phyloP scores from a whole-genome alignment of 1,284 basidiomycete genomes.

The Xanthoconium separans region DNA sequence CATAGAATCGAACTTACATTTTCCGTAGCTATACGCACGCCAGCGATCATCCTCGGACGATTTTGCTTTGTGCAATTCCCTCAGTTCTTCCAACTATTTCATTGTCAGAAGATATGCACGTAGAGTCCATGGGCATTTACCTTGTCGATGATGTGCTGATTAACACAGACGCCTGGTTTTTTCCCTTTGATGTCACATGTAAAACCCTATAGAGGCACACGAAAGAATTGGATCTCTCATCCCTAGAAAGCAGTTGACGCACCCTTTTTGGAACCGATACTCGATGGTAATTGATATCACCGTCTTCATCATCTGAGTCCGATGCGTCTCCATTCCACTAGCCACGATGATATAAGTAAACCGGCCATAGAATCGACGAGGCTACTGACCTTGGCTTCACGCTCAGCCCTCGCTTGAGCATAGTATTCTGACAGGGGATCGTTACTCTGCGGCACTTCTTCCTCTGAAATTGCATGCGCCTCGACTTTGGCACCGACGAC shows the following conservation, averaged over 20 bases:
- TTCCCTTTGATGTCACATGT: slow-evolving; percentile 54
- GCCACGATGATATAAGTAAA: neutral
- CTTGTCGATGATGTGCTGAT: slow-evolving; percentile 70
- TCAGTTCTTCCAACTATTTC: slow-evolving; percentile 60
- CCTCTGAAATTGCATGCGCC: neutral
- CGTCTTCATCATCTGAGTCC: slow-evolving; percentile 25
- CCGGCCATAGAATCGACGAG: neutral
- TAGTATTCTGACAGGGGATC: slow-evolving; percentile 69
- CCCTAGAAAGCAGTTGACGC: neutral
- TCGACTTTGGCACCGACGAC: slow-evolving; percentile 6
- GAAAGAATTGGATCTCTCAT: neutral
- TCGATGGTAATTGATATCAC: slow-evolving; percentile 1
- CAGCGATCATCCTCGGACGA: slow-evolving; percentile 57
- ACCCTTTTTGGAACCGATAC: slow-evolving; percentile 16
- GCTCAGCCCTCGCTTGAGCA: slow-evolving; percentile 49
- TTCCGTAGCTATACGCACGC: slow-evolving; percentile 59
- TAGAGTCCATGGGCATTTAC: slow-evolving; percentile 31
- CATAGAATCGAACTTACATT: slow-evolving; percentile 43
- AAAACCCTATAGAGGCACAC: slow-evolving; percentile 44
- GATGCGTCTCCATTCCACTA: slow-evolving; percentile 27
- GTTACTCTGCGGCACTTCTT: slow-evolving; percentile 11
- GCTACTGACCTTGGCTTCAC: slow-evolving; percentile 40
- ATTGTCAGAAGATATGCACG: neutral
- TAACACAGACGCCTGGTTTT: slow-evolving; percentile 40
- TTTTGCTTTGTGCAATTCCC: slow-evolving; percentile 58